Evolutionary conservation across 306 rosid species (phyloP).

Genomic region (Alnus rubra): DNA sequence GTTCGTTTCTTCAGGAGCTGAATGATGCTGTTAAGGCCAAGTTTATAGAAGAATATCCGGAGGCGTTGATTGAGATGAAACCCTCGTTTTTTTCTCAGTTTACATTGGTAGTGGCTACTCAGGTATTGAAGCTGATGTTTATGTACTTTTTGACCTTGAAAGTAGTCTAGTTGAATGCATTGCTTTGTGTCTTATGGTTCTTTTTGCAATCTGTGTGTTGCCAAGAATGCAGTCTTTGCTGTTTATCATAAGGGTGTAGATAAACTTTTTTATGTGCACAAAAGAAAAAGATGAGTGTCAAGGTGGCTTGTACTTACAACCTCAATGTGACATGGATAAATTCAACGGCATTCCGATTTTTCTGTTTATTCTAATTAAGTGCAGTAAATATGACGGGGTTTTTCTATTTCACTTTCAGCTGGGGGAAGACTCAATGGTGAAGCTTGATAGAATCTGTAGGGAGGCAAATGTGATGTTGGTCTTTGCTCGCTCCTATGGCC

Average conservation of each 20-base stretch:
- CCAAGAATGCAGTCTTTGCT: not conserved
- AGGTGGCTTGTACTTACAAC: not conserved
- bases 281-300: not conserved
- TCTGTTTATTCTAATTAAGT: slow-evolving; percentile 7
- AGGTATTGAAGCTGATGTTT: slow-evolving; percentile 49
- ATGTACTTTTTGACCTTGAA: not conserved
- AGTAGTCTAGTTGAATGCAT: not conserved
- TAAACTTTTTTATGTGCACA: not conserved
- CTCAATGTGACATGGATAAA: not conserved
- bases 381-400: slow-evolving; percentile 29
- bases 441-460: slow-evolving; percentile 90
- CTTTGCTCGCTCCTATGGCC: slow-evolving; percentile 96
- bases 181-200: not conserved
- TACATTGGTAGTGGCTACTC: slow-evolving; percentile 89
- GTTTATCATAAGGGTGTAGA: not conserved
- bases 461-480: slow-evolving; percentile 75
- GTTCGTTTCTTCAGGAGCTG: slow-evolving; percentile 95
- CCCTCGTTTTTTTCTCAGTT: slow-evolving; percentile 93
- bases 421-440: slow-evolving; percentile 78
- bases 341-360: not conserved
- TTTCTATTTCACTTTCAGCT: slow-evolving; percentile 53
- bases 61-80: slow-evolving; percentile 70
- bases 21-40: slow-evolving; percentile 96
- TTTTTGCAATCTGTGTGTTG: not conserved
- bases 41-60: slow-evolving; percentile 88